Conservation (phyloP, 192 early-diverging fungal species). For the Coemansia sp. region DNA sequence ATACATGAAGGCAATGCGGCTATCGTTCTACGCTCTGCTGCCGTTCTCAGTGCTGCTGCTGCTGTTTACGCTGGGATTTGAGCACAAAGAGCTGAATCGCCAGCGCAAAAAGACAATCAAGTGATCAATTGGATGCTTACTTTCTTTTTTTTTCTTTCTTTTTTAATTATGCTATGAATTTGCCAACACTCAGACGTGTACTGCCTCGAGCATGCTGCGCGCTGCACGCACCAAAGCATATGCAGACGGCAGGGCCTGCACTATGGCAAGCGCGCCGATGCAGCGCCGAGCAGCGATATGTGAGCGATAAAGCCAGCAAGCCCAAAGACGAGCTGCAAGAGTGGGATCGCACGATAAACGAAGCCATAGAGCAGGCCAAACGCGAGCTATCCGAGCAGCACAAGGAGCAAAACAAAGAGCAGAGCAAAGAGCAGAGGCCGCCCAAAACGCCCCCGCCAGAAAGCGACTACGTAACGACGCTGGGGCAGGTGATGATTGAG, state of each 20-base stretch:
- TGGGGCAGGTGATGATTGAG: constrained; percentile 41
- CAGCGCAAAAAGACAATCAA: constrained; percentile 39
- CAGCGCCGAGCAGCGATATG: background rate
- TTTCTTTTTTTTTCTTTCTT: constrained; percentile 9
- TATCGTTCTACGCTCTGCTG: constrained; percentile 55
- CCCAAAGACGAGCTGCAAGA: constrained; percentile 12
- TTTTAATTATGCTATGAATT: constrained; percentile 5
- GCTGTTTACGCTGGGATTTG: constrained; percentile 24
- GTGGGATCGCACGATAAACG: constrained; percentile 40
- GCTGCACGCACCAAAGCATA: no score
- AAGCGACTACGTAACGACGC: constrained; percentile 28
- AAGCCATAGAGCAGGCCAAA: constrained; percentile 44
- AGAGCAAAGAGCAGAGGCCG: background rate
- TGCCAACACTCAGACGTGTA: no score
- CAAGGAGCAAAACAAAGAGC: no score
- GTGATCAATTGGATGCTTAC: background rate
- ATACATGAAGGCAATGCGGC: constrained; percentile 55
- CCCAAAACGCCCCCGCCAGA: background rate
- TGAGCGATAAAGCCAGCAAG: background rate
- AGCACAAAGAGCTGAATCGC: constrained; percentile 42
- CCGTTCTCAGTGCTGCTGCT: constrained; percentile 48
- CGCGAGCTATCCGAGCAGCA: constrained; percentile 22
- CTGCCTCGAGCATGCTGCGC: no score
- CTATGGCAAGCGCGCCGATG: background rate
- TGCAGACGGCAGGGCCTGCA: no score